These are phyloP conservation scores for Uncinocarpus reesii DNA, from an alignment of 2,329 filamentous ascomycete genomes.

Conservation along the genomic window DNA sequence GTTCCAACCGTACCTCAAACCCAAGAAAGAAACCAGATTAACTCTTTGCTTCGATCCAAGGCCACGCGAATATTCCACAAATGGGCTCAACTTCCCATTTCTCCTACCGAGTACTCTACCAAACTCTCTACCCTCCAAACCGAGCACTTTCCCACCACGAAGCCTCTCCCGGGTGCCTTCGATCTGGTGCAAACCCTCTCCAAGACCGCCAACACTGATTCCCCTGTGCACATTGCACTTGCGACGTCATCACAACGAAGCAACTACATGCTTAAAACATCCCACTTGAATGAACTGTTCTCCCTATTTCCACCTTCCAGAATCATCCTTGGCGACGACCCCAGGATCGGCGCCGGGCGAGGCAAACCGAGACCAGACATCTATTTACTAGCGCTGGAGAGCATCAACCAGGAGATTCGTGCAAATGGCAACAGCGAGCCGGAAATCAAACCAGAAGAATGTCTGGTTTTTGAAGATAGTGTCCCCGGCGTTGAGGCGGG, in stretches of 20 bases:
- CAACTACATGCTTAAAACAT: constrained; percentile 71
- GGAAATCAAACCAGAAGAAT: constrained; percentile 68
- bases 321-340: constrained; percentile 75
- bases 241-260: constrained; percentile 65
- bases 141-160: constrained; percentile 60
- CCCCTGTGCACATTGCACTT: constrained; percentile 65
- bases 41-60: constrained; percentile 24
- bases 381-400: constrained; percentile 73
- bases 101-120: constrained; percentile 53
- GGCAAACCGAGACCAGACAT: constrained; percentile 95
- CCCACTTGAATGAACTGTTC: constrained; percentile 44
- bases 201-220: constrained; percentile 28
- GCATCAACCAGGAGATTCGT: constrained; percentile 64
- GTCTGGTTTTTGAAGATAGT: constrained; percentile 90
- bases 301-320: constrained; percentile 55
- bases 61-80: constrained; percentile 56
- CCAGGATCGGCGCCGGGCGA: constrained; percentile 62
- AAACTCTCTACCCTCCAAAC: constrained; percentile 56
- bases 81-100: constrained; percentile 79
- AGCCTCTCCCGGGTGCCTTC: constrained; percentile 67
- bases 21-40: not conserved
- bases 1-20: not conserved
- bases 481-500: constrained; percentile 89
- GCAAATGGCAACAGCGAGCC: constrained; percentile 46
- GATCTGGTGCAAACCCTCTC: constrained; percentile 48